A percentile compares a stretch with the other conserved stretches of the same genome.
phyloP scores from a whole-genome alignment of 225 moss, liverwort and hornwort species.

The Bryoerythrophyllum caledonicum region DNA sequence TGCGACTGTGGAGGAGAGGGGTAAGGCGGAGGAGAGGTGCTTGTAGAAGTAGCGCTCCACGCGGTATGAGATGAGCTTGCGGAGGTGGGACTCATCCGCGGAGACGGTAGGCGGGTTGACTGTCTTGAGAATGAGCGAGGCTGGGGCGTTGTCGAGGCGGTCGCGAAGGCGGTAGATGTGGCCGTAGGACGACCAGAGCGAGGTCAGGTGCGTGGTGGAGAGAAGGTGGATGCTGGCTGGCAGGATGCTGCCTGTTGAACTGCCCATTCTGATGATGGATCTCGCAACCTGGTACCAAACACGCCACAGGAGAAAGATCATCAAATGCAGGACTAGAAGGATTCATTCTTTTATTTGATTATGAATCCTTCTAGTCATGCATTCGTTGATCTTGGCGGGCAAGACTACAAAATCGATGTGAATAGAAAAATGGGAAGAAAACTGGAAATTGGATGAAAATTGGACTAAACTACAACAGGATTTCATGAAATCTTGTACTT shows the following conservation, averaged over 20 bases:
- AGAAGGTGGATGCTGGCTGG: slow-evolving; percentile 38
- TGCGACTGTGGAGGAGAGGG: slow-evolving; percentile 32
- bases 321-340: neutral
- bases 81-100: slow-evolving; percentile 52
- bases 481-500: too few relatives aligned
- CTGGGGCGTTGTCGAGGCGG: slow-evolving; percentile 14
- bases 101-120: slow-evolving; percentile 36
- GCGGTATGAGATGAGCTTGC: slow-evolving; percentile 51
- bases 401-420: too few relatives aligned
- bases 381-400: too few relatives aligned
- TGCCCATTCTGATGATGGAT: slow-evolving; percentile 25
- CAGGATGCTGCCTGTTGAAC: slow-evolving; percentile 27
- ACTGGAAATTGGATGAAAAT: too few relatives aligned
- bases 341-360: too few relatives aligned
- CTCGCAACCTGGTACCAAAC: slow-evolving; percentile 15
- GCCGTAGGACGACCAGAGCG: slow-evolving; percentile 56
- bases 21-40: slow-evolving; percentile 31
- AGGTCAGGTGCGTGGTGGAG: slow-evolving; percentile 40
- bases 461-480: too few relatives aligned
- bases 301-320: slow-evolving; percentile 4
- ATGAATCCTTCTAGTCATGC: too few relatives aligned
- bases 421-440: too few relatives aligned
- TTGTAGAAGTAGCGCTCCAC: slow-evolving; percentile 56
- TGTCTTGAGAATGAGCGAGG: slow-evolving; percentile 50
- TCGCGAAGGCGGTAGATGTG: slow-evolving; percentile 53